These are phyloP conservation scores for Irpex rosettiformis DNA, from an alignment of 1,284 basidiomycete genomes.

Conservation along the genomic window DNA sequence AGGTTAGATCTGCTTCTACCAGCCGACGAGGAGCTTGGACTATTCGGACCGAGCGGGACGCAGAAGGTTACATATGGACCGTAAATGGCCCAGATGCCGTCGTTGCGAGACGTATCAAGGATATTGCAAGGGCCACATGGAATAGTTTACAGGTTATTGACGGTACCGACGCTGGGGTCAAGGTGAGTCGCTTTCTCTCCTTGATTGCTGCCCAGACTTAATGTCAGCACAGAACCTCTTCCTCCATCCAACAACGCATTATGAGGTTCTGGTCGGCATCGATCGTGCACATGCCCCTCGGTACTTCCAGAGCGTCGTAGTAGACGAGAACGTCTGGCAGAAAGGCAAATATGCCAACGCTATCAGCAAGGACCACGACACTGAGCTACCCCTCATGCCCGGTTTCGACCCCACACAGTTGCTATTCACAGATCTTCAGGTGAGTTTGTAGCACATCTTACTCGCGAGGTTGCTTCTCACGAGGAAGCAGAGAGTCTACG, in stretches of 20 bases:
- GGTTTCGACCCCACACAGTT: constrained; percentile 81
- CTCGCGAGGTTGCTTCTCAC: not conserved
- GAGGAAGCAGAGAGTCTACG: constrained; percentile 59
- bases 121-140: constrained; percentile 74
- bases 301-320: constrained; percentile 65
- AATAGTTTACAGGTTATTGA: constrained; percentile 44
- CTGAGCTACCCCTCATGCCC: constrained; percentile 39
- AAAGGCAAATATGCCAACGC: constrained; percentile 49
- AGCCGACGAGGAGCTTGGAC: constrained; percentile 47
- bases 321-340: constrained; percentile 43
- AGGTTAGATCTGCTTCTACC: not conserved
- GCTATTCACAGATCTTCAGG: constrained; percentile 71
- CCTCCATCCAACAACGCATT: constrained; percentile 79
- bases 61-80: constrained; percentile 77
- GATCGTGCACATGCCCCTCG: constrained; percentile 65
- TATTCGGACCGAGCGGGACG: constrained; percentile 80
- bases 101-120: constrained; percentile 67
- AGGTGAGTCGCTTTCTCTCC: constrained; percentile 36
- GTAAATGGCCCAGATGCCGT: constrained; percentile 57
- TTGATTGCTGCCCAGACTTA: not conserved
- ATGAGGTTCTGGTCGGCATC: constrained; percentile 84
- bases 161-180: constrained; percentile 42
- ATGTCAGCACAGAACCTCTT: constrained; percentile 65
- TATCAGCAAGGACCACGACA: constrained; percentile 1
- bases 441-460: constrained; percentile 29